These are phyloP conservation scores for Fusarium vanettenii DNA, from an alignment of 2,329 filamentous ascomycete species.

Conservation along the genomic window DNA sequence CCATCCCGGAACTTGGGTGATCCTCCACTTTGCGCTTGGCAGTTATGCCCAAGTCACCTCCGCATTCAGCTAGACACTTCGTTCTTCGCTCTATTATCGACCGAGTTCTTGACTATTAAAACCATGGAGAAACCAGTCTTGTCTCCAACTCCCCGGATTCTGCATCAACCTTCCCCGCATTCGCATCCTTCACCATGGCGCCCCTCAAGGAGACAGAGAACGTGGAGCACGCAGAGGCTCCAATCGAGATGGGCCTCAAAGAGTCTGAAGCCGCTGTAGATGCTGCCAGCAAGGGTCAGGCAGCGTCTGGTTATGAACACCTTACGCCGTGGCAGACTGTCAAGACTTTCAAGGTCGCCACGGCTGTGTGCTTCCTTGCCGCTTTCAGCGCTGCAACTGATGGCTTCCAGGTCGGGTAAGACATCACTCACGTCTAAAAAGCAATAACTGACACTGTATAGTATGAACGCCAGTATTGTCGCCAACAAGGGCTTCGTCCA, in stretches of 20 bases:
- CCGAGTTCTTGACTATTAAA: background rate
- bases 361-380: background rate
- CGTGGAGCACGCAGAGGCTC: background rate
- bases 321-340: background rate
- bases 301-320: background rate
- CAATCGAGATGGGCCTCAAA: background rate
- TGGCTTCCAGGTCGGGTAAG: background rate
- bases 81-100: background rate
- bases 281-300: background rate
- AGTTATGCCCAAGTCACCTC: background rate
- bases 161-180: background rate
- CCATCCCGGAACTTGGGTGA: background rate
- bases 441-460: rapidly evolving
- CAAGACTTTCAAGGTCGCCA: background rate
- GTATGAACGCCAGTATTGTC: background rate
- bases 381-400: background rate
- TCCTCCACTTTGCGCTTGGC: background rate
- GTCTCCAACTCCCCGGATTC: background rate
- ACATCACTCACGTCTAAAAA: background rate
- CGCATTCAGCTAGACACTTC: background rate
- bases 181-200: background rate
- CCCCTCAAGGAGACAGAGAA: background rate
- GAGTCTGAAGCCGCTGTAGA: background rate
- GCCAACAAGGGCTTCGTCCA: background rate
- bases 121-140: background rate